Conservation (phyloP, 257 asterid genomes). For the Nicotiana sylvestris region DNA sequence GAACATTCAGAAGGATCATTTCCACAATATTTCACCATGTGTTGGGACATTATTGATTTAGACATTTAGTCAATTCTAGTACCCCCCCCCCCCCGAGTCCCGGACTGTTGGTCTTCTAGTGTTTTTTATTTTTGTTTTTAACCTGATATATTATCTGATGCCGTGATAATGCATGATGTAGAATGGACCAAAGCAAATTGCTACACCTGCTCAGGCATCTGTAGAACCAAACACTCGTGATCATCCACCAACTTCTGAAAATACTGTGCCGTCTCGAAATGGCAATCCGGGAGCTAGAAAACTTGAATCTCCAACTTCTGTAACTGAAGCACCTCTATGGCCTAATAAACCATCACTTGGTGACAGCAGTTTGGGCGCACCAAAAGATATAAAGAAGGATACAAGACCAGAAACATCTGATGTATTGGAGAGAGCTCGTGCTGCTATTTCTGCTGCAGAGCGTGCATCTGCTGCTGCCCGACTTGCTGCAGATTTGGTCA, state of each 20-base stretch:
- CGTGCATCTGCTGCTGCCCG: conserved; percentile 96
- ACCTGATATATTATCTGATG: background rate
- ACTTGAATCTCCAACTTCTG: conserved; percentile 29
- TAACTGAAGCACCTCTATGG: conserved; percentile 17
- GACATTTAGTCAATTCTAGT: background rate
- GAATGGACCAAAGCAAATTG: conserved; percentile 84
- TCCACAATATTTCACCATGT: background rate
- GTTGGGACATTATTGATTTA: background rate
- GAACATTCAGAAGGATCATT: background rate
- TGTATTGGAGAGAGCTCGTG: conserved; percentile 60
- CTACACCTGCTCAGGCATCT: conserved; percentile 25
- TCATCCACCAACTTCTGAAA: conserved; percentile 21
- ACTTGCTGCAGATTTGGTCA: conserved; percentile 73
- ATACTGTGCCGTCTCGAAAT: conserved; percentile 26
- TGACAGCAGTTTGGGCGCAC: conserved; percentile 21
- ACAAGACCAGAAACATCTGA: conserved; percentile 39
- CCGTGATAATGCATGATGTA: conserved; percentile 20
- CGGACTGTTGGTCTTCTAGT: background rate
- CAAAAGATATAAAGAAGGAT: conserved; percentile 20
- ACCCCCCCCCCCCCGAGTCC: background rate
- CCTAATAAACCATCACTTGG: conserved; percentile 22
- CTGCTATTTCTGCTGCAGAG: conserved; percentile 84
- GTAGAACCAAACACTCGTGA: conserved; percentile 21
- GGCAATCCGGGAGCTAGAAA: conserved; percentile 18
- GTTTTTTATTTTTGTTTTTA: background rate